Conservation (phyloP, 208 protist genomes). For the Wallacemonas rigidus region DNA sequence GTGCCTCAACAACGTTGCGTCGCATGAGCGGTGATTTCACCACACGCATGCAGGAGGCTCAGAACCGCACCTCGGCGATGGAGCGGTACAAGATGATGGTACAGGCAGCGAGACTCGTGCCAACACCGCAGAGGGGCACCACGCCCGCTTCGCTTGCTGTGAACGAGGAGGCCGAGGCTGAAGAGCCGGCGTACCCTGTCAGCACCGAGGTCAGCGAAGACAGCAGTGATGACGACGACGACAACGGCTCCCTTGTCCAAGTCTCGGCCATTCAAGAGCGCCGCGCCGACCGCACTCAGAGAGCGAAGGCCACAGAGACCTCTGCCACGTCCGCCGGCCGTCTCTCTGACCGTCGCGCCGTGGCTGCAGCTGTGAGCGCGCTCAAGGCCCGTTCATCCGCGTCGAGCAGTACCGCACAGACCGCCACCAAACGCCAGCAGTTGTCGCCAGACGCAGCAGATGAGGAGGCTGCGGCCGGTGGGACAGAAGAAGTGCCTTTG, state of each 20-base stretch:
- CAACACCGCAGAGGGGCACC: constrained; percentile 11
- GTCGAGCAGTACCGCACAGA: background rate
- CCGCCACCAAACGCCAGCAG: background rate
- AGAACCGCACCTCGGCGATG: constrained; percentile 48
- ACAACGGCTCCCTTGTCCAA: background rate
- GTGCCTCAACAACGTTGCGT: constrained; percentile 49
- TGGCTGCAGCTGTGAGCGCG: background rate
- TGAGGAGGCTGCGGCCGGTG: constrained; percentile 3
- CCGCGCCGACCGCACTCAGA: background rate
- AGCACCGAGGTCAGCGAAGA: constrained; percentile 29
- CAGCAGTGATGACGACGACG: constrained; percentile 24
- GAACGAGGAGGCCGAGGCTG: constrained; percentile 10
- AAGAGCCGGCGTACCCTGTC: constrained; percentile 12
- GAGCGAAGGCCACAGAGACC: background rate
- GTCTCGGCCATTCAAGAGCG: constrained; percentile 15
- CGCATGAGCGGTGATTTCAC: constrained; percentile 49
- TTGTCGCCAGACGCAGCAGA: background rate
- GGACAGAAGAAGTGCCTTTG: too few relatives aligned
- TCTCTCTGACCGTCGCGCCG: constrained; percentile 6
- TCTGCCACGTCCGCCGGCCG: background rate
- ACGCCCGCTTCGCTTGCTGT: background rate
- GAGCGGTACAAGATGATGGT: constrained; percentile 69
- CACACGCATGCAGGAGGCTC: constrained; percentile 46
- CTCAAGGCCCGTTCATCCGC: background rate
- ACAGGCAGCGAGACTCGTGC: constrained; percentile 25